A percentile compares a stretch with the other conserved stretches of the same genome.
Evolutionary conservation across 164 flowering plant genomes (phyloP).

Genomic region (Chloranthus sessilifolius): DNA sequence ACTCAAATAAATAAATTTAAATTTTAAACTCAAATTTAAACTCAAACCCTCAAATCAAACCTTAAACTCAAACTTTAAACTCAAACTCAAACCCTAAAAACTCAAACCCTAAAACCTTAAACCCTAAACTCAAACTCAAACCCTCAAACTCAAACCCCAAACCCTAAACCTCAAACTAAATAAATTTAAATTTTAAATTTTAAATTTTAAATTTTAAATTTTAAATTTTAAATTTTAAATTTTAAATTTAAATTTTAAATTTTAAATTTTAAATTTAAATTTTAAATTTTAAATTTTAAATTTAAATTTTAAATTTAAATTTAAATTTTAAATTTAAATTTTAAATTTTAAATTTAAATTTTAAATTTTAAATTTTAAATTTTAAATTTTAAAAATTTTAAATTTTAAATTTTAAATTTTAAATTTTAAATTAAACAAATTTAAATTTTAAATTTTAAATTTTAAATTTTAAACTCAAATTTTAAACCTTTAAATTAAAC

Average conservation of each 20-base stretch:
- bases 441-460: constrained; percentile 8
- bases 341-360: neutral
- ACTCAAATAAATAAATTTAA: no score
- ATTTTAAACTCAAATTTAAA: constrained; percentile 3
- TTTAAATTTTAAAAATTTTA: neutral
- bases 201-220: constrained; percentile 15
- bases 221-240: constrained; percentile 14
- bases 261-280: neutral
- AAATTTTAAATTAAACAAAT: neutral
- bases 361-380: constrained; percentile 5
- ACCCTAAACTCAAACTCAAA: constrained; percentile 5
- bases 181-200: constrained; percentile 14
- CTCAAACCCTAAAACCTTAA: constrained; percentile 13
- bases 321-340: constrained; percentile 7
- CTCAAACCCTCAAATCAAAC: neutral
- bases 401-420: constrained; percentile 2
- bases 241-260: constrained; percentile 10
- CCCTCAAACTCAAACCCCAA: constrained; percentile 10
- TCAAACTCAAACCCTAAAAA: constrained; percentile 2
- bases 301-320: neutral
- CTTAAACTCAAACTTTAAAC: constrained; percentile 3
- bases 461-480: constrained; percentile 5
- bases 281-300: neutral
- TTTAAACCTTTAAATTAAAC: constrained; percentile 20
- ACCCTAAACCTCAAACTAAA: constrained; percentile 6